phyloP scores from a whole-genome alignment of 192 early-diverging fungal species.

The Oehlia diaphana region DNA sequence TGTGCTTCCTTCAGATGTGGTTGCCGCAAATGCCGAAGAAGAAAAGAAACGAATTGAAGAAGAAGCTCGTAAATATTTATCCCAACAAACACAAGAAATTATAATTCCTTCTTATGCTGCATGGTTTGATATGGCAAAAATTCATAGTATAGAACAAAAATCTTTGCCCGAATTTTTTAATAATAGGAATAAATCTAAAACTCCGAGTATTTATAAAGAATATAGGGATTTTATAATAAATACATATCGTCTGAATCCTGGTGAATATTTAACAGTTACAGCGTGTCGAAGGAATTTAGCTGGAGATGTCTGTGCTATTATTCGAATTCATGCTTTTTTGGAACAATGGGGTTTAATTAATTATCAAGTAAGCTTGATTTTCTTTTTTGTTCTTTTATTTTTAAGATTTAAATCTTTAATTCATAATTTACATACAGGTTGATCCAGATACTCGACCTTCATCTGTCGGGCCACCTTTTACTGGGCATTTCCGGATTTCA shows the following conservation, averaged over 20 bases:
- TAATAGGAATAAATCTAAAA: constrained; percentile 88
- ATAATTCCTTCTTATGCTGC: constrained; percentile 87
- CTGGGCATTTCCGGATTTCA: constrained; percentile 95
- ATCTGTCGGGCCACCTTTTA: constrained; percentile 89
- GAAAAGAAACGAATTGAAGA: constrained; percentile 49
- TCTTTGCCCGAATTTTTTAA: constrained; percentile 98
- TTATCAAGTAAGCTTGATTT: constrained; percentile 74
- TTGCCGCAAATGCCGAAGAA: constrained; percentile 32
- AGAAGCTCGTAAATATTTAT: constrained; percentile 66
- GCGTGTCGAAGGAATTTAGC: constrained; percentile 95
- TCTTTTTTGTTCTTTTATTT: background rate
- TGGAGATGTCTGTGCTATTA: constrained; percentile 98
- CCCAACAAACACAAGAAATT: constrained; percentile 70
- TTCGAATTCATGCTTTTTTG: constrained; percentile 96
- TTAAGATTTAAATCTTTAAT: background rate
- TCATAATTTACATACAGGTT: constrained; percentile 51
- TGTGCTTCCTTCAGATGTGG: constrained; percentile 25
- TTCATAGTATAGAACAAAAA: constrained; percentile 86
- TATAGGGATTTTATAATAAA: constrained; percentile 99
- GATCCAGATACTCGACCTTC: constrained; percentile 94
- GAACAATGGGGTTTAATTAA: constrained; percentile 99
- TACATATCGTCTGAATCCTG: constrained; percentile 91
- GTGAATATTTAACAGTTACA: constrained; percentile 97
- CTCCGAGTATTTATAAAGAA: constrained; percentile 88
- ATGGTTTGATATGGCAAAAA: constrained; percentile 83